A percentile compares a stretch with the other conserved stretches of the same genome.
Conservation (phyloP, 116 monocot genomes). For the Iris pallida region DNA sequence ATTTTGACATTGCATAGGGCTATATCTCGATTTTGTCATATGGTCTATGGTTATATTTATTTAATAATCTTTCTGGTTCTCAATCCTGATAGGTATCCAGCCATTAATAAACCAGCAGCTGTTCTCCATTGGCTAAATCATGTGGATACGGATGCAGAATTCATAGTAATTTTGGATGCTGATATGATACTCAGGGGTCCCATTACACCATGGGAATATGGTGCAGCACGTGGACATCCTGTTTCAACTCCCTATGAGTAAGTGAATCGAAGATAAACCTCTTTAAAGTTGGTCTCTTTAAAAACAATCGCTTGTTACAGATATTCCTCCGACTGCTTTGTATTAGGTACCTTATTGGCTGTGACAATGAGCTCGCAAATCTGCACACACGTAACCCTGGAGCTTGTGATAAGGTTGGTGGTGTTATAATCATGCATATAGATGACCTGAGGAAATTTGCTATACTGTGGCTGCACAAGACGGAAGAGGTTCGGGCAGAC, state of each 20-base stretch:
- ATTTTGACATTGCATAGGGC: too few relatives aligned
- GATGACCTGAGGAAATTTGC: slow-evolving; percentile 72
- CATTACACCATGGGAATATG: slow-evolving; percentile 99
- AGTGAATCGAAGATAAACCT: slow-evolving; percentile 14
- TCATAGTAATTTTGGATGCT: slow-evolving; percentile 91
- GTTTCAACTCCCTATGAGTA: slow-evolving; percentile 99
- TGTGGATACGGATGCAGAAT: slow-evolving; percentile 83
- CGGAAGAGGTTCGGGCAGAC: slow-evolving; percentile 81
- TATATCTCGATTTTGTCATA: neutral
- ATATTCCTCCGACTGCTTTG: neutral
- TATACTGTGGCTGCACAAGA: slow-evolving; percentile 66
- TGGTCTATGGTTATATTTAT: neutral
- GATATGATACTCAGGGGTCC: slow-evolving; percentile 98
- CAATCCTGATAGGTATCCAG: slow-evolving; percentile 74
- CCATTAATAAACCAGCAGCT: slow-evolving; percentile 96
- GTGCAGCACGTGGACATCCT: slow-evolving; percentile 75
- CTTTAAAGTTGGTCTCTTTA: neutral
- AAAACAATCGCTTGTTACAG: neutral
- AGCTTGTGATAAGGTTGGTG: slow-evolving; percentile 98
- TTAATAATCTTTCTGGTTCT: neutral
- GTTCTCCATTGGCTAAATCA: slow-evolving; percentile 98
- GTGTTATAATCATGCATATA: slow-evolving; percentile 90
- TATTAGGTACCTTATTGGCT: slow-evolving; percentile 90
- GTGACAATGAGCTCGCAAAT: slow-evolving; percentile 89
- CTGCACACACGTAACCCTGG: slow-evolving; percentile 84